A percentile compares a stretch with the other conserved stretches of the same genome.
Conservation (phyloP, 176 grass and related monocot genomes). For the Ensete glaucum region DNA sequence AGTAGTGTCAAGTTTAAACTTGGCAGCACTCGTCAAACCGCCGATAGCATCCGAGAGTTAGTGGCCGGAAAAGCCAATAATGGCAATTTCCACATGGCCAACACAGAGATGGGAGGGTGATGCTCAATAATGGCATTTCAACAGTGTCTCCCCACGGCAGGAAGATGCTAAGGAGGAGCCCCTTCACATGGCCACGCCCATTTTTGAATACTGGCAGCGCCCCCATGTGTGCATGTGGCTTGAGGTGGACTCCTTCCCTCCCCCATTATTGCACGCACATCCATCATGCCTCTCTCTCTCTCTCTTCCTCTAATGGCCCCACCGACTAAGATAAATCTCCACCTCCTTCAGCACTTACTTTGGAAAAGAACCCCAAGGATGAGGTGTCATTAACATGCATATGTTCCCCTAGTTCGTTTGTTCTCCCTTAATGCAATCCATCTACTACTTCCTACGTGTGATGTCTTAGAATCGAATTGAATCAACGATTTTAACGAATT, state of each 20-base stretch:
- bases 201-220: background rate
- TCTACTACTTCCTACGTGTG: no score
- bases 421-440: no score
- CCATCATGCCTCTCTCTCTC: background rate
- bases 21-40: background rate
- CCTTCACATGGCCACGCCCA: background rate
- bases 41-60: no score
- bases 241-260: background rate
- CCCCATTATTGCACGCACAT: background rate
- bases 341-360: background rate
- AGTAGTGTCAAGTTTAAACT: background rate
- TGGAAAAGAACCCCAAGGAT: no score
- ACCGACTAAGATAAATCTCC: background rate
- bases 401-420: no score
- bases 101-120: background rate
- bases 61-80: no score
- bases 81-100: background rate
- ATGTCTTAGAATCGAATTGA: no score
- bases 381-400: no score
- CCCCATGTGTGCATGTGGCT: background rate
- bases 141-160: no score
- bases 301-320: background rate
- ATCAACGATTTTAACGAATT: no score
- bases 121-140: background rate
- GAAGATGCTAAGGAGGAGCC: no score